Evolutionary conservation across 192 early-diverging fungal genomes (phyloP), one percentile per base, ranked within the genome.

Genomic region (Lobulomyces angularis): DNA sequence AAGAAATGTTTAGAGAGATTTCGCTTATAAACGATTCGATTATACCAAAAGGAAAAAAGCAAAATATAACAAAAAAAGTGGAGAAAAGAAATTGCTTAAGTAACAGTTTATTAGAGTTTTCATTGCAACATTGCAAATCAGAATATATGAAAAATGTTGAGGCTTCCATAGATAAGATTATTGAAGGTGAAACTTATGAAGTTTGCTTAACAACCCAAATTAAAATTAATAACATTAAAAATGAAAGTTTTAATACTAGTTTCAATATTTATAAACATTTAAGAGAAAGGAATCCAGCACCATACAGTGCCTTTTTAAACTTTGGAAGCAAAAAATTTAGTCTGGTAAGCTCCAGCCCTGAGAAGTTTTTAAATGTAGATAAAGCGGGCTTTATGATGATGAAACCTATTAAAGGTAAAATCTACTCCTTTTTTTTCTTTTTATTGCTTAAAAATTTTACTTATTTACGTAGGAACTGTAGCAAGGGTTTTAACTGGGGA

Each of bases 381-480:
- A 30, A 21, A 9, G 37, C 40, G 48, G 68, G 62, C 9, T 44
- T 56, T 5, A 76, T 86, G 6, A 86, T 83, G 41, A 94, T 94
- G 90, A 92, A 93, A 50, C 93, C 93, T 0, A 94, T 94, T 56
- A 97, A 97, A 57, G 93, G 90, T 3, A 94, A 90, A 0, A 53
- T 37, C 3, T 39, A 51, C 3, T 50, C 60, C 3, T 40, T 9
- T 4, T 24, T 37, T 8, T 9, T 8, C 2, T 20, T 24, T 24
- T 20, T 49, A 48, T 27, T 22, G 17, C 9, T 31, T n/a, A n/a
- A 3, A 50, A 53, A 2, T 56, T 64, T 14, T 14, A 28, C 3
- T 27, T 19, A 7, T 34, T 54, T 1, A 48, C 51, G 2, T 67
- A 1, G 70, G 54, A 2, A 51, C 43, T 28, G 64, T 45, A 8